Evolutionary conservation across 2,329 filamentous ascomycete genomes (phyloP), one percentile per base, ranked within the genome.

Genomic region (Furcasterigmium sp.): DNA sequence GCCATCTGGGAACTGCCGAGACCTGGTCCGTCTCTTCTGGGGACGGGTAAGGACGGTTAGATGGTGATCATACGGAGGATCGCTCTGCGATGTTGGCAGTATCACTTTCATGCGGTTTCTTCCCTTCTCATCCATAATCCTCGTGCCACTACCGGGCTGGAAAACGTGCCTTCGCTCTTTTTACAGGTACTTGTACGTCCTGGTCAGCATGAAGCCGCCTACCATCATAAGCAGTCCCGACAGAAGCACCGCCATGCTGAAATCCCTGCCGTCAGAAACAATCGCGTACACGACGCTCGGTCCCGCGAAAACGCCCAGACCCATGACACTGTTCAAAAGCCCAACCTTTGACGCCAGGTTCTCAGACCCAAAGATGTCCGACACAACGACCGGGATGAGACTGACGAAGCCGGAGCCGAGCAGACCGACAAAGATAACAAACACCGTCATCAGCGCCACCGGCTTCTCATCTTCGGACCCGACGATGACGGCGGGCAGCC

Each of bases 261-360:
- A 41, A 19, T 41, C 18, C 29, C 26, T 14, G 11, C 39, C 18
- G 14, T 41, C 52, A 28, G 35, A 58, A 53, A 43, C 34, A 13
- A 43, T 43, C 19, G 41, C 41, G 23, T 43, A 38, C 3, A 43
- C 41, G 13, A 14, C 41, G 21, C 41, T 37, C 18, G 34, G 34
- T 4, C 41, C 41, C 4, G 41, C 41, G 9, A 39, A 34, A 4
- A 37, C 41, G 11, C 41, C 41, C 9, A 43, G 25, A 10, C 41
- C 41, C 41, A 43, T 43, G 35, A 43, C 23, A 25, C 41, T 43
- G 25, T 43, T 43, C 19, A 37, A 15, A 11, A 39, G 26, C 4
- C 34, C 41, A 21, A 43, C 34, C 35, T 43, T 43, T n/a, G 34
- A 38, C 13, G 32, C 32, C n/a, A 35, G n/a, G 15, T 35, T 17